Evolutionary conservation across 768 basidiomycete genomes (phyloP).

Genomic region (button mushroom (Agaricus bisporus)): DNA sequence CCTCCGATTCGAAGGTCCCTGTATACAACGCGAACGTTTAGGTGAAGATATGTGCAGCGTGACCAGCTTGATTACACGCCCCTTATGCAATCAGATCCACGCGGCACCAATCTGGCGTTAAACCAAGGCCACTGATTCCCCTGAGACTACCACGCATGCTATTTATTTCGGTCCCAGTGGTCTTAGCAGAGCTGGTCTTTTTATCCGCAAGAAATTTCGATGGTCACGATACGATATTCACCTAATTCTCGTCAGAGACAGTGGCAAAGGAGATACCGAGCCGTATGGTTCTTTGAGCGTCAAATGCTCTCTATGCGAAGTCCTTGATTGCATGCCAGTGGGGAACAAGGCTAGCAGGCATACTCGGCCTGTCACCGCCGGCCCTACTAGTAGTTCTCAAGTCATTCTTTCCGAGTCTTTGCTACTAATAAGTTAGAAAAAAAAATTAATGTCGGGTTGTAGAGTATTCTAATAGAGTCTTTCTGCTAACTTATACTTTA

Average conservation of each 20-base stretch:
- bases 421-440: too few relatives aligned
- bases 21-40: slow-evolving; percentile 75
- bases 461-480: too few relatives aligned
- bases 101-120: slow-evolving; percentile 90
- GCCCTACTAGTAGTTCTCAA: too few relatives aligned
- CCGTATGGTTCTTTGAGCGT: slow-evolving; percentile 63
- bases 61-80: slow-evolving; percentile 71
- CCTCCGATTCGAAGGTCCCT: slow-evolving; percentile 67
- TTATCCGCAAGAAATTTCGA: slow-evolving; percentile 88
- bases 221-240: slow-evolving; percentile 90
- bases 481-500: too few relatives aligned
- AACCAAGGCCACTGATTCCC: slow-evolving; percentile 85
- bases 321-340: too few relatives aligned
- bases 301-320: too few relatives aligned
- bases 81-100: slow-evolving; percentile 92
- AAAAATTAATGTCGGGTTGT: too few relatives aligned
- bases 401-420: too few relatives aligned
- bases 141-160: slow-evolving; percentile 86
- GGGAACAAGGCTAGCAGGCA: too few relatives aligned
- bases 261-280: slow-evolving; percentile 83
- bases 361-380: too few relatives aligned
- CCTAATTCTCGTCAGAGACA: slow-evolving; percentile 86
- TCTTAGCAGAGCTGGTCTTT: slow-evolving; percentile 84
- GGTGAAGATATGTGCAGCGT: slow-evolving; percentile 78
- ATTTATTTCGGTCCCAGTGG: slow-evolving; percentile 98